Percentiles rank a stretch among this genome's conserved stretches.
phyloP scores from a whole-genome alignment of 2,329 filamentous ascomycete species.

The Pyrenophora seminiperda region DNA sequence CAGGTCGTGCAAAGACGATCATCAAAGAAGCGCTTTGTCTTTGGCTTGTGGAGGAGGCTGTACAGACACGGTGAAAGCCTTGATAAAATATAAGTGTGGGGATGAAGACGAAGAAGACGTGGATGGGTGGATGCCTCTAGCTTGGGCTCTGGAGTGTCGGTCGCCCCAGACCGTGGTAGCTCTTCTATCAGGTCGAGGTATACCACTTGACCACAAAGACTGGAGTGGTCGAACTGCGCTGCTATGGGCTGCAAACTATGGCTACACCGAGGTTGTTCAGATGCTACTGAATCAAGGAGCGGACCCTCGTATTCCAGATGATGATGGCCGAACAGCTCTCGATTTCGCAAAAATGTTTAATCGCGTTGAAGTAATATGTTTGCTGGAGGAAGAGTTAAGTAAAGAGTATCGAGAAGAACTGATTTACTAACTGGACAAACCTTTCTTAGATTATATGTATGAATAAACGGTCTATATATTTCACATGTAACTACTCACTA shows the following conservation, averaged over 20 bases:
- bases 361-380: too few relatives aligned
- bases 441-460: too few relatives aligned
- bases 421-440: too few relatives aligned
- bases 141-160: slow-evolving; percentile 42
- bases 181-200: slow-evolving; percentile 36
- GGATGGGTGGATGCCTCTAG: slow-evolving; percentile 46
- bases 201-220: slow-evolving; percentile 43
- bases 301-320: slow-evolving; percentile 14
- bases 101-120: slow-evolving; percentile 43
- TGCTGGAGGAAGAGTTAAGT: too few relatives aligned
- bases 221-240: slow-evolving; percentile 36
- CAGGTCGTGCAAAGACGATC: slow-evolving; percentile 35
- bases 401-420: too few relatives aligned
- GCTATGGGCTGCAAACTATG: slow-evolving; percentile 46
- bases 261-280: slow-evolving; percentile 34
- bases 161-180: slow-evolving; percentile 36
- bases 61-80: slow-evolving; percentile 29
- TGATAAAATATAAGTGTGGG: slow-evolving; percentile 36
- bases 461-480: too few relatives aligned
- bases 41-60: slow-evolving; percentile 37
- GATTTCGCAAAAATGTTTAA: slow-evolving; percentile 21
- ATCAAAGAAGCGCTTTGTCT: slow-evolving; percentile 41
- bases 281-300: slow-evolving; percentile 20
- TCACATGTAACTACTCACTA: too few relatives aligned
- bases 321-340: slow-evolving; percentile 18